Evolutionary conservation across 75 land plant species (phyloP).

Genomic region (Sequoia sempervirens): DNA sequence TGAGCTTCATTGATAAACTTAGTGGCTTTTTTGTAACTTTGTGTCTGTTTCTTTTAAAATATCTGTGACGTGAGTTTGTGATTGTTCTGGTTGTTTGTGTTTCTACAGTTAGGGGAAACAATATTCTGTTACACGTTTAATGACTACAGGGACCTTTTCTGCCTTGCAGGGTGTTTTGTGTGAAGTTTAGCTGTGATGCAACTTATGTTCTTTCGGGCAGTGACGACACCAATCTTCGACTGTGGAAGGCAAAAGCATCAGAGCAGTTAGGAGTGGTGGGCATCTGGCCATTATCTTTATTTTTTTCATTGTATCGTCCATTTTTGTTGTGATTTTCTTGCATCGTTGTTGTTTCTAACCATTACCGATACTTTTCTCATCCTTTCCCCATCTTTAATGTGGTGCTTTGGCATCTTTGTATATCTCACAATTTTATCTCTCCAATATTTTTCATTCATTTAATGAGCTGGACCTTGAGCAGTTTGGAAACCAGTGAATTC

Average conservation of each 20-base stretch:
- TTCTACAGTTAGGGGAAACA: background rate
- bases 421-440: background rate
- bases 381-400: background rate
- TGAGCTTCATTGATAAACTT: background rate
- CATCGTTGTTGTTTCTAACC: constrained; percentile 1
- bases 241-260: constrained; percentile 97
- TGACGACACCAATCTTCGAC: constrained; percentile 91
- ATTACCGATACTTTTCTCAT: background rate
- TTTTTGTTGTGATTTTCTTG: background rate
- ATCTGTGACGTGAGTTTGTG: background rate
- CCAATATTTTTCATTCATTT: background rate
- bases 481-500: background rate
- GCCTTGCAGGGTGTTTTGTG: constrained; percentile 72
- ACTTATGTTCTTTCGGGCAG: constrained; percentile 91
- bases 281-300: background rate
- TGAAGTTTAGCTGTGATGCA: constrained; percentile 83
- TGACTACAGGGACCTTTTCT: background rate
- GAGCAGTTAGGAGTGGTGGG: constrained; percentile 98
- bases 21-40: background rate
- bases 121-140: background rate
- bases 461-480: background rate
- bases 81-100: background rate
- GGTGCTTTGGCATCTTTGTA: background rate
- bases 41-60: background rate
- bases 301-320: background rate